Percentiles rank a stretch among this genome's conserved stretches.
These are phyloP conservation scores for Cercospora nicotianae DNA, from an alignment of 2,329 filamentous ascomycete species.

Conservation along the genomic window DNA sequence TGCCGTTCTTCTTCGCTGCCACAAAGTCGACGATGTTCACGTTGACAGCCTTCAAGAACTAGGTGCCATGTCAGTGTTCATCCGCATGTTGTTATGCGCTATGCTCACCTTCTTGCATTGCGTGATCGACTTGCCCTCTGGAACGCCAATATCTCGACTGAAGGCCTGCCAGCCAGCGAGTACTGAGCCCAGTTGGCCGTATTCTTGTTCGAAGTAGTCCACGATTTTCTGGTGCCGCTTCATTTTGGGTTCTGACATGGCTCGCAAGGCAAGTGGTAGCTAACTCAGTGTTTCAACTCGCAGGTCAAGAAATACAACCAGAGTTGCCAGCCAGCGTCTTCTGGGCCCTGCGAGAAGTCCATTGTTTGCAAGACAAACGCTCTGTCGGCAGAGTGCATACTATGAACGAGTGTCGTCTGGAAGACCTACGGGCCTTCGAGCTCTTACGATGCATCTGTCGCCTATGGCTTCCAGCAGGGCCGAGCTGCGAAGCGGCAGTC, in stretches of 20 bases:
- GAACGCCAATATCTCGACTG: slow-evolving; percentile 24
- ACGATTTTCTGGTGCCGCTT: slow-evolving; percentile 6
- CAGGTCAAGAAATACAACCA: neutral
- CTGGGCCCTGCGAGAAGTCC: neutral
- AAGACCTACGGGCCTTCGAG: neutral
- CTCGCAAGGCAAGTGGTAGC: neutral
- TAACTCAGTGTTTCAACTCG: neutral
- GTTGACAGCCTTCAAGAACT: slow-evolving; percentile 21
- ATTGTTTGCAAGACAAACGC: neutral
- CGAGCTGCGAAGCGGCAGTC: neutral
- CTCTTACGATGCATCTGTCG: neutral
- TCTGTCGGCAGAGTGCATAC: neutral
- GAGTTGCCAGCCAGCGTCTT: neutral
- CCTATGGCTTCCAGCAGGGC: neutral
- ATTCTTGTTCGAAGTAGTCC: slow-evolving; percentile 12
- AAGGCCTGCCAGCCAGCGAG: slow-evolving; percentile 23
- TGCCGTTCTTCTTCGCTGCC: slow-evolving; percentile 13
- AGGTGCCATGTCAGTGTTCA: neutral
- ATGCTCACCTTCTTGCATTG: slow-evolving; percentile 28
- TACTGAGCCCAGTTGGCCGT: neutral
- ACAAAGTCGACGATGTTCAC: slow-evolving; percentile 30
- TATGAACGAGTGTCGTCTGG: neutral
- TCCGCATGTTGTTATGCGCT: neutral
- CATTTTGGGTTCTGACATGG: neutral
- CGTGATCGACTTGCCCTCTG: slow-evolving; percentile 19